Percentiles rank a stretch among this genome's conserved stretches.
These are phyloP conservation scores for Shiraia sp. DNA, from an alignment of 2,329 filamentous ascomycete species.

Conservation along the genomic window DNA sequence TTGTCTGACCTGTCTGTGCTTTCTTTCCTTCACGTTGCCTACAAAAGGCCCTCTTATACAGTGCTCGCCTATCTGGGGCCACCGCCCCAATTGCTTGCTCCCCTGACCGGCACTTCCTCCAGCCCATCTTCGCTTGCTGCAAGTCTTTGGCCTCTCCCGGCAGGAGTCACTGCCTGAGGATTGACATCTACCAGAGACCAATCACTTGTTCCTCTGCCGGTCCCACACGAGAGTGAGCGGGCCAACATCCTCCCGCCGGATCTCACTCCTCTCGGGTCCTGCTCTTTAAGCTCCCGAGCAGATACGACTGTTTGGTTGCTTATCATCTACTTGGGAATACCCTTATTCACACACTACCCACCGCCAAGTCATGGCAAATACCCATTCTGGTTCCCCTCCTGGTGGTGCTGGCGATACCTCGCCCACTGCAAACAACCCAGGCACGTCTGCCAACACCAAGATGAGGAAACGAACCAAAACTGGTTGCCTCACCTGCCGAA, in stretches of 20 bases:
- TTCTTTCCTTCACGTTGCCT: background rate
- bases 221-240: constrained; percentile 21
- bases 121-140: constrained; percentile 2
- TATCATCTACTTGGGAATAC: constrained; percentile 2
- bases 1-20: constrained; percentile 13
- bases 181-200: constrained; percentile 32
- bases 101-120: constrained; percentile 13
- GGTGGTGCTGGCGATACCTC: constrained; percentile 32
- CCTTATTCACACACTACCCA: background rate
- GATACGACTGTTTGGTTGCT: no score
- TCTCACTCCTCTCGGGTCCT: constrained; percentile 11
- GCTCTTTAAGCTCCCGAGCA: constrained; percentile 3
- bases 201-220: constrained; percentile 31
- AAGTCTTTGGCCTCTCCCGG: constrained; percentile 13
- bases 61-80: background rate
- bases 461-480: constrained; percentile 74
- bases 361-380: constrained; percentile 24
- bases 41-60: no score
- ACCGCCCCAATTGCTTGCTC: constrained; percentile 16
- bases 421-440: constrained; percentile 26
- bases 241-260: constrained; percentile 24
- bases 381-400: constrained; percentile 21
- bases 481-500: constrained; percentile 89
- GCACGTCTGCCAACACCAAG: constrained; percentile 31
- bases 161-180: constrained; percentile 25